phyloP scores from a whole-genome alignment of 768 basidiomycete genomes.

The Termitomyces sp. region DNA sequence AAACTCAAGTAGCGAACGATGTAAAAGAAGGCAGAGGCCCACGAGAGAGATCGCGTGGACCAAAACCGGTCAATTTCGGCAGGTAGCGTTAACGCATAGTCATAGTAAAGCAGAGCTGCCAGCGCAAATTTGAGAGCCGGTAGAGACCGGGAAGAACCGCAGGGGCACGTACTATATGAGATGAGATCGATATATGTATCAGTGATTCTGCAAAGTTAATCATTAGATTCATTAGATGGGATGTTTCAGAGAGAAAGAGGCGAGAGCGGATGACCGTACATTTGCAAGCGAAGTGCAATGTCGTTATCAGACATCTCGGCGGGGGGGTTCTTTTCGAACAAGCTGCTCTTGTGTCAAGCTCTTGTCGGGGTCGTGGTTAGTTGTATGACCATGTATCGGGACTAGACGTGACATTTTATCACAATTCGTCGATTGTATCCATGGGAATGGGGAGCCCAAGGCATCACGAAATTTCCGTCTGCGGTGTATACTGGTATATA shows the following conservation, averaged over 20 bases:
- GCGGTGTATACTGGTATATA: no score
- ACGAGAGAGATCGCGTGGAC: slow-evolving; percentile 21
- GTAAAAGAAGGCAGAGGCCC: slow-evolving; percentile 27
- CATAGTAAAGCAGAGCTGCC: background rate
- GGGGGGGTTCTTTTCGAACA: background rate
- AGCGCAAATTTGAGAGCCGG: background rate
- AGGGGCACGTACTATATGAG: background rate
- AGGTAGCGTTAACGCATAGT: no score
- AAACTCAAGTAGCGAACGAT: slow-evolving; percentile 6
- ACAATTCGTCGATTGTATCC: background rate
- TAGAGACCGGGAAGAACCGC: background rate
- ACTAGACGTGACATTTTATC: background rate
- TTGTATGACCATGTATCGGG: background rate
- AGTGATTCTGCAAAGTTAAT: background rate
- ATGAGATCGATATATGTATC: background rate
- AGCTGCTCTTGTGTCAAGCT: background rate
- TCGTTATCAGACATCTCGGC: background rate
- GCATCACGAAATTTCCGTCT: no score
- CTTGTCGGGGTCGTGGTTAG: background rate
- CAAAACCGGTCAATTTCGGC: no score
- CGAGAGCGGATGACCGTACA: background rate
- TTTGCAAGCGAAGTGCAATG: background rate
- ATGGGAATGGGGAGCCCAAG: no score
- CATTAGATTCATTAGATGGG: background rate
- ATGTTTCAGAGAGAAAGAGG: background rate